Conservation (phyloP, 2,329 filamentous ascomycete species). For the Colletotrichum lupini region DNA sequence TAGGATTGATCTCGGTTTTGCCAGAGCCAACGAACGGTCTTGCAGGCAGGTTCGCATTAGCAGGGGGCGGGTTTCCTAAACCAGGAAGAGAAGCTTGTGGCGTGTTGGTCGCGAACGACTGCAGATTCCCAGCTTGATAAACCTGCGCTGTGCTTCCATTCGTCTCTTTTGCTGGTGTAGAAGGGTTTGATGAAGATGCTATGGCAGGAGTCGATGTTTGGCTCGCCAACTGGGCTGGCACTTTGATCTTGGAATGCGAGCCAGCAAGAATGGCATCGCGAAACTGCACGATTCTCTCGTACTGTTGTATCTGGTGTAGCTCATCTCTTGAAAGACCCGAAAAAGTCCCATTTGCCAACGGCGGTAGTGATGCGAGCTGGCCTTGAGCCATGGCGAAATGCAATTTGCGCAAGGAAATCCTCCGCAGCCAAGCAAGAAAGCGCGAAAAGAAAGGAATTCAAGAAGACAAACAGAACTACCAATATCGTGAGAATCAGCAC, state of each 20-base stretch:
- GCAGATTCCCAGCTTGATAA: conserved; percentile 43
- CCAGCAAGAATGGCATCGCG: conserved; percentile 85
- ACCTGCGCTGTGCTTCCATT: conserved; percentile 15
- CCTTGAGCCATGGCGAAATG: conserved; percentile 29
- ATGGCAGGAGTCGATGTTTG: conserved; percentile 36
- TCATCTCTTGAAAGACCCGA: conserved; percentile 56
- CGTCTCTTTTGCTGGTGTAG: conserved; percentile 12
- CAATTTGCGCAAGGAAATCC: conserved; percentile 9
- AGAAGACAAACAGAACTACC: conserved; percentile 3
- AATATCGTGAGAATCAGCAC: conserved; percentile 4
- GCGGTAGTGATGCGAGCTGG: conserved; percentile 29
- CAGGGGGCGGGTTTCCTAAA: conserved; percentile 37
- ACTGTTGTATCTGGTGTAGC: conserved; percentile 72
- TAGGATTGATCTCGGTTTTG: conserved; percentile 80
- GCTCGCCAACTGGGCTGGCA: conserved; percentile 53
- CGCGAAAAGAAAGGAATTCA: conserved; percentile 17
- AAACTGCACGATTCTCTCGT: conserved; percentile 83
- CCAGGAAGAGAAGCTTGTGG: conserved; percentile 46
- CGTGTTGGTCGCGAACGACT: conserved; percentile 50
- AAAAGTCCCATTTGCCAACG: conserved; percentile 39
- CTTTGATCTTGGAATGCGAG: conserved; percentile 73
- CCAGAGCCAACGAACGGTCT: conserved; percentile 55
- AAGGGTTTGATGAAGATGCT: conserved; percentile 37
- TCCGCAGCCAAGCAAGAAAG: conserved; percentile 18
- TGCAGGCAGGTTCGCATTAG: conserved; percentile 49